These are phyloP conservation scores for Amborella trichopoda DNA, from an alignment of 164 flowering plant species.

Conservation along the genomic window DNA sequence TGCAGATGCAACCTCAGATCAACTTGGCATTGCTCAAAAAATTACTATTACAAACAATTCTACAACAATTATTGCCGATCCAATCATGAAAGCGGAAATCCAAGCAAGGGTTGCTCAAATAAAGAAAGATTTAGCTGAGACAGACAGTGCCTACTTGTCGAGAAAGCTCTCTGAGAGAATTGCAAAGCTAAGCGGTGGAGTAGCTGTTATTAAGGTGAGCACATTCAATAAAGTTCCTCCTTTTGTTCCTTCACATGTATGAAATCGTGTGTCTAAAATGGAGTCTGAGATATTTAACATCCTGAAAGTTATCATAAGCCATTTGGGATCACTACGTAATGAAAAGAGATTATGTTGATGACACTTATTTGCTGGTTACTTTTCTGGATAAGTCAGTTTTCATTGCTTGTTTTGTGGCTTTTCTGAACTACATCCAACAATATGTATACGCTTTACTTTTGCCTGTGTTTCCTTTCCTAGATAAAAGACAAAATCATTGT, in stretches of 20 bases:
- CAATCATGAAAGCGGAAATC: constrained; percentile 65
- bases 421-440: no score
- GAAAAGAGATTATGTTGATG: no score
- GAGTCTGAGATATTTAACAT: no score
- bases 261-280: no score
- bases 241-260: no score
- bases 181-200: constrained; percentile 84
- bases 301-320: no score
- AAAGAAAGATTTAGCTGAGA: constrained; percentile 75
- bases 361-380: no score
- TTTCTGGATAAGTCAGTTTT: no score
- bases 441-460: no score
- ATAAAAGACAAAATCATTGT: background rate
- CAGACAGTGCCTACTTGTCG: constrained; percentile 43
- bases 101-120: constrained; percentile 77
- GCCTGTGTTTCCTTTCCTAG: background rate
- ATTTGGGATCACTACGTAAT: no score
- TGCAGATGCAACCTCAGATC: constrained; percentile 66
- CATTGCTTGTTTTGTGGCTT: no score
- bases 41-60: constrained; percentile 53
- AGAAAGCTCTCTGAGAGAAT: constrained; percentile 74
- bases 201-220: constrained; percentile 68
- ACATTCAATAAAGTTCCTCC: no score
- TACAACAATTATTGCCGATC: constrained; percentile 78
- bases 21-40: constrained; percentile 78